Conservation (phyloP, 441 rosid species). For the Erodium trifolium region DNA sequence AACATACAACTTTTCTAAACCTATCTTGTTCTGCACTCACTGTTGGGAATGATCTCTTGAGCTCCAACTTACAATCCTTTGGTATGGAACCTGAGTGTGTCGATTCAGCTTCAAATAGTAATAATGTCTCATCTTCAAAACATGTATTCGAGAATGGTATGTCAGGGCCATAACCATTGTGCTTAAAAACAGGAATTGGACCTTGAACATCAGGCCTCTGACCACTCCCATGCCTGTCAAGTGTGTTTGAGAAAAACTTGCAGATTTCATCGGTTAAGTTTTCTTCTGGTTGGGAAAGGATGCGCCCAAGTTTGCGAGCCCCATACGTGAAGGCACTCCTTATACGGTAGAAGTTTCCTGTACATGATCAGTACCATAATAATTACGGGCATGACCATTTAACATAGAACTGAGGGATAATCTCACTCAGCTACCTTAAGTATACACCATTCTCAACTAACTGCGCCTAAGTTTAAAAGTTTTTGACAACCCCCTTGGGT, state of each 20-base stretch:
- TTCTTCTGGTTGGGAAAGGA: conserved; percentile 42
- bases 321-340: conserved; percentile 70
- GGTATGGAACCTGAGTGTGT: no score
- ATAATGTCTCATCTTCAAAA: conserved; percentile 37
- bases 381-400: neutral
- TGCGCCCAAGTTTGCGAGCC: conserved; percentile 52
- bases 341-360: conserved; percentile 62
- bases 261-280: conserved; percentile 36
- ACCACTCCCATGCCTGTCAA: conserved; percentile 70
- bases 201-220: conserved; percentile 78
- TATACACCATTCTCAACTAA: no score
- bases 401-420: neutral
- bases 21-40: conserved; percentile 16
- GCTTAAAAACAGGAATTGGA: conserved; percentile 30
- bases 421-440: no score
- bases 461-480: no score
- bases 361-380: neutral
- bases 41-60: no score
- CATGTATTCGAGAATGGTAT: no score
- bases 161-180: conserved; percentile 20
- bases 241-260: conserved; percentile 52
- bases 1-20: neutral
- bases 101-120: conserved; percentile 29
- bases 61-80: no score
- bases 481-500: no score